Conservation (phyloP, 495 filamentous ascomycete genomes). For the Penicillium coprophilum region DNA sequence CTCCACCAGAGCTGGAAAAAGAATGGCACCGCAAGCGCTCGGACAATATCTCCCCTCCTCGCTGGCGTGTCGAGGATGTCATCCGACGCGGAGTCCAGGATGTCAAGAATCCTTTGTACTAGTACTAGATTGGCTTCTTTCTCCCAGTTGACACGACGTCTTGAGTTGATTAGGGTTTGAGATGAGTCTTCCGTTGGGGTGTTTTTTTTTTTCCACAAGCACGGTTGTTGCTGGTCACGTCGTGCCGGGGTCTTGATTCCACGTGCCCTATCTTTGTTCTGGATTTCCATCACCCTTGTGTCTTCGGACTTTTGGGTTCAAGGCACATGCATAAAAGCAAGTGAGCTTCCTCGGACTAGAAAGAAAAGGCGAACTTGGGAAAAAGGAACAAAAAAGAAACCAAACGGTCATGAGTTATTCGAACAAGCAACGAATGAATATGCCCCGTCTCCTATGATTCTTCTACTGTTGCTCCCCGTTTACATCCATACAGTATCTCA, state of each 20-base stretch:
- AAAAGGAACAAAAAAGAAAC: slow-evolving; percentile 9
- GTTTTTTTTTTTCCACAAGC: slow-evolving; percentile 22
- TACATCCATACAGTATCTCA: slow-evolving; percentile 20
- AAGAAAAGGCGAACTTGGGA: slow-evolving; percentile 8
- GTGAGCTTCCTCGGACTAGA: not conserved
- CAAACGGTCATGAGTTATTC: slow-evolving; percentile 32
- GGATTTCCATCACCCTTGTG: slow-evolving; percentile 15
- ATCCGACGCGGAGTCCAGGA: slow-evolving; percentile 76
- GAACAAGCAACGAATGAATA: slow-evolving; percentile 36
- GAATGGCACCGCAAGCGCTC: slow-evolving; percentile 49
- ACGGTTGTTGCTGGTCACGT: slow-evolving; percentile 46
- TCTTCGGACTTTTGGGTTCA: slow-evolving; percentile 6
- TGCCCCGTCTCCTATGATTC: slow-evolving; percentile 27
- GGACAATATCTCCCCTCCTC: slow-evolving; percentile 61
- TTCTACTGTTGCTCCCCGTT: slow-evolving; percentile 5
- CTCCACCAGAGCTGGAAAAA: slow-evolving; percentile 71
- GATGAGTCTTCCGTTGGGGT: slow-evolving; percentile 17
- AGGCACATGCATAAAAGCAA: slow-evolving; percentile 4
- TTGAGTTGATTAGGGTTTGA: slow-evolving; percentile 20
- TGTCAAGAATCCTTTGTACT: slow-evolving; percentile 64
- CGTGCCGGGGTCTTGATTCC: slow-evolving; percentile 29
- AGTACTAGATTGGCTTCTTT: slow-evolving; percentile 29
- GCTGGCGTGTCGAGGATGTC: slow-evolving; percentile 81
- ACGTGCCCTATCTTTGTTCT: slow-evolving; percentile 16
- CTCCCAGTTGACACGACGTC: slow-evolving; percentile 17